Conservation (phyloP, 2,329 filamentous ascomycete genomes). For the Aspergillus novoparasiticus region DNA sequence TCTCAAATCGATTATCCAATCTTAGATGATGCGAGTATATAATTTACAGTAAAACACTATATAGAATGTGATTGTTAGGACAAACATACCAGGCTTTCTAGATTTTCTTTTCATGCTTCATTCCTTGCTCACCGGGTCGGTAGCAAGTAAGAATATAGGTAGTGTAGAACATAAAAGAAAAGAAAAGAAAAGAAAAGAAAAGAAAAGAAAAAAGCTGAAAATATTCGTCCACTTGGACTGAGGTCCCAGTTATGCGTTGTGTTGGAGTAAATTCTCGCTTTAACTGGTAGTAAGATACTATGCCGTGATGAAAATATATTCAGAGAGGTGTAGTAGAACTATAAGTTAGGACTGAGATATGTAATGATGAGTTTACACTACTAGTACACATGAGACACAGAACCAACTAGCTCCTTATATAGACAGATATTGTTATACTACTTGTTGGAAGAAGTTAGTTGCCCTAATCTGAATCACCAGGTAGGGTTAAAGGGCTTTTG, state of each 20-base stretch:
- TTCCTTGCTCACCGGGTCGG: not conserved
- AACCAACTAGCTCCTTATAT: no score
- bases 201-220: not conserved
- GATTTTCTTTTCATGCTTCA: not conserved
- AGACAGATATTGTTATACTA: no score
- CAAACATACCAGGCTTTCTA: not conserved
- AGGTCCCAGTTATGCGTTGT: not conserved
- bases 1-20: conserved; percentile 50
- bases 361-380: not conserved
- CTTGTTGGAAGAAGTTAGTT: not conserved
- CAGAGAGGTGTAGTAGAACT: not conserved
- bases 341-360: not conserved
- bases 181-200: not conserved
- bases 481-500: not conserved
- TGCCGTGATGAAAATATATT: no score
- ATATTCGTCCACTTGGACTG: not conserved
- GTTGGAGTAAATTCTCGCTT: not conserved
- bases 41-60: not conserved
- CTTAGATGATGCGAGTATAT: conserved; percentile 24
- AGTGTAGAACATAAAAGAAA: not conserved
- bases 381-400: not conserved
- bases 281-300: no score
- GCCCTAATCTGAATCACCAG: not conserved
- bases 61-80: not conserved
- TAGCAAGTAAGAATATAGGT: not conserved